Base-by-base conservation (phyloP, 257 asterid genomes). In the Solanum sejunctum region DNA sequence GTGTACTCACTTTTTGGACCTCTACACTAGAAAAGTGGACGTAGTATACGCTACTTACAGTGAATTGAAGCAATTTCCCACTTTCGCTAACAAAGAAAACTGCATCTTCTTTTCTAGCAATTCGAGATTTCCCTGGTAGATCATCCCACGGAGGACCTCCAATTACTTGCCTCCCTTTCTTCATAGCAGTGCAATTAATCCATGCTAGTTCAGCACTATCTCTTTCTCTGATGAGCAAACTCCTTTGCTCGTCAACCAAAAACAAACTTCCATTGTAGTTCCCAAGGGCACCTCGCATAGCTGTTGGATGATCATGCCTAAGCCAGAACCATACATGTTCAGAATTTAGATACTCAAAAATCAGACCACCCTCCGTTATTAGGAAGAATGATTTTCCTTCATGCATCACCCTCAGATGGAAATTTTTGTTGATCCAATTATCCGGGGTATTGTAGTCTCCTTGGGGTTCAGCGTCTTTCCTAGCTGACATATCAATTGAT, bases 81-180 rank as follows among this genome's bases (percentile, higher is more conserved):
- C 84, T 91, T 85, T 67, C 92, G 91, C 98, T 89, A 26, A 95
- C 91, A 61, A 94, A 92, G 91, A 92, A 95, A 75, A 94, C 84
- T 6, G 98, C 92, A 86, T 92, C 97, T 57, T 92, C 94, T 36
- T 84, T 87, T 75, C 89, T 90, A 73, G 91, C 97, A 87, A 88
- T 90, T 5, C 81, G 84, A 18, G 75, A 56, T 51, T 84, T 92
- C 72, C 94, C 95, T 1, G 90, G 92, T 58, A 85, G 64, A 20
- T 91, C 90, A 39, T 94, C 98, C 98, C 98, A 95, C 8, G 99
- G 98, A 13, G 94, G 94, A 57, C 99, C 99, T n/a, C 89, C 90
- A 43, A 88, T 87, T 20, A 94, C 93, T 28, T 84, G 90, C 84
- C 90, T 91, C 10, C 99, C 98, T 89, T 87, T 94, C 85, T 89